Base-by-base conservation (phyloP, 148 eudicot genomes). In the Salicornia ramosissima region DNA sequence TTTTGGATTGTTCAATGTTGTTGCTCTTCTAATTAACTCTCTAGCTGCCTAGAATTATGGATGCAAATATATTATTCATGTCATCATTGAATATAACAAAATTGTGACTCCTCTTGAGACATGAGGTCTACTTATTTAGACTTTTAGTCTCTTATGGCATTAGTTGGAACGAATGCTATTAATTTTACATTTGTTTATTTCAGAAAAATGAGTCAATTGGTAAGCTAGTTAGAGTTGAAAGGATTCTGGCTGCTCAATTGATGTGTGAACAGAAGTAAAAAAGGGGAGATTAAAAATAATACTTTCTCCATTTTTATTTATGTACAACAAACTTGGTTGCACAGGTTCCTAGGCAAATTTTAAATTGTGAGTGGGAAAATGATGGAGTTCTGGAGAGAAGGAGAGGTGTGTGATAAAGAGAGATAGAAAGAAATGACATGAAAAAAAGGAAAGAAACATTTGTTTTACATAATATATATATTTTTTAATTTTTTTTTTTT, bases 211-310 rank as follows among this genome's bases (percentile, higher is more conserved):
- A 59, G 40, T 40, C 19, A 59, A 28, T 15, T 19, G 39, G 39
- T 33, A 31, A 31, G 42, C 64, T 31, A 59, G 39, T 34, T 59
- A 59, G 64, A 59, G 64, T 57, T 28, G 39, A 28, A 28, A 28
- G 19, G 21, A 16, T 13, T 57, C 34, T 26, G 13, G 1, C 7
- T 18, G 28, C 29, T 55, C 2, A 9, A 15, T 31, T 26, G 25
- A 55, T 58, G 10, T 33, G 24, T 19, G 39, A 57, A 28, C 24
- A 19, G 11, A 59, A 59, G 18, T 59, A 1, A 59, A 59, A 31
- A 19, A 26, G 11, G 24, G 9, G 16, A 59, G 39, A 59, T 30
- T 0, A 36, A 36, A 3, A 36, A 8, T 36, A 8, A 36, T 36
- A 3, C 8, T 36, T 36, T n/a, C n/a, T n/a, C n/a, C n/a, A n/a